Conservation (phyloP, 192 early-diverging fungal species). For the Entomortierella chlamydospora region DNA sequence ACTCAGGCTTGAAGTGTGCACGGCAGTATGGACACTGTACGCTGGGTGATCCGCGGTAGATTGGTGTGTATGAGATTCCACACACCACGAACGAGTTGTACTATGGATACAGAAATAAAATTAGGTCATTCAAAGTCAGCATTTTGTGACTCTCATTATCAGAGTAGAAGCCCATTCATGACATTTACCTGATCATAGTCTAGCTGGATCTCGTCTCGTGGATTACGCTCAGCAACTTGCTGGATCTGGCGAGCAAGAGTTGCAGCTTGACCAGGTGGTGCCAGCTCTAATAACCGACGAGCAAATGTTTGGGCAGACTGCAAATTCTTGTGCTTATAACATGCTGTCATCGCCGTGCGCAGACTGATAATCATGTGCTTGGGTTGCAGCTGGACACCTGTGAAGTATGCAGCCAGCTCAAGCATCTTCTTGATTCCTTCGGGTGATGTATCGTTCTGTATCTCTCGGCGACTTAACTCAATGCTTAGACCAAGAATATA, state of each 20-base stretch:
- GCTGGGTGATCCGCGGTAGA: conserved; percentile 86
- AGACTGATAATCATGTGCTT: conserved; percentile 90
- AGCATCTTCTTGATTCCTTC: conserved; percentile 77
- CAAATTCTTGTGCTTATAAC: conserved; percentile 87
- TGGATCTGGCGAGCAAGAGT: conserved; percentile 86
- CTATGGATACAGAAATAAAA: neutral
- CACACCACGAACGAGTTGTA: conserved; percentile 96
- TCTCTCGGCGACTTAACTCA: conserved; percentile 80
- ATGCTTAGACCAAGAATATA: conserved; percentile 91
- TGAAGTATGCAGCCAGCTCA: conserved; percentile 96
- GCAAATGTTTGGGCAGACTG: conserved; percentile 88
- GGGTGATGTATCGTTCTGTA: conserved; percentile 63
- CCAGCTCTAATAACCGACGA: conserved; percentile 88
- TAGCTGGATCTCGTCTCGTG: conserved; percentile 82
- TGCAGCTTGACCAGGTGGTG: conserved; percentile 80
- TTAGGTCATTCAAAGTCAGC: neutral
- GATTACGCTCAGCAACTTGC: conserved; percentile 79
- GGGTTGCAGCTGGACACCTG: conserved; percentile 90
- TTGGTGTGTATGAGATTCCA: conserved; percentile 86
- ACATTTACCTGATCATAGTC: conserved; percentile 83
- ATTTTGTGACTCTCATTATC: too few species aligned
- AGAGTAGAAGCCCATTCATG: too few species aligned
- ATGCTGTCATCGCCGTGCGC: conserved; percentile 85
- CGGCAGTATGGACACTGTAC: conserved; percentile 90
- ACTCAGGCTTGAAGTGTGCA: conserved; percentile 89